Conservation (phyloP, 1,284 basidiomycete species). For the Ceratobasidium sp. region DNA sequence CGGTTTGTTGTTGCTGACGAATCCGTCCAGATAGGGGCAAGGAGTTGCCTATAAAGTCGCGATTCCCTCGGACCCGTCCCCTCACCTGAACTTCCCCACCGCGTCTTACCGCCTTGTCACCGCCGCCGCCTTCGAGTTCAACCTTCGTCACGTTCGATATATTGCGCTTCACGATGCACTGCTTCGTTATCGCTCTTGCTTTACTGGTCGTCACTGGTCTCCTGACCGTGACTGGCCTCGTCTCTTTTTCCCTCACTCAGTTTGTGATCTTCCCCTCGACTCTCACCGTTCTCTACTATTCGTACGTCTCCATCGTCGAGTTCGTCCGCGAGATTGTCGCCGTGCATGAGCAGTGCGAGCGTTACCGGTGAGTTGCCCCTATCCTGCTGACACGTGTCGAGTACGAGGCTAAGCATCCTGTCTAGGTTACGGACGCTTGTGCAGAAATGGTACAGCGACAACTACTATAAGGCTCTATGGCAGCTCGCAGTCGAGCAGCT, state of each 20-base stretch:
- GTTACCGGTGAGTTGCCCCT: slow-evolving; percentile 7
- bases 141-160: background rate
- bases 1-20: slow-evolving; percentile 6
- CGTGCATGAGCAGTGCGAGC: too few species aligned
- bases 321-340: background rate
- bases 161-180: background rate
- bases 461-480: background rate
- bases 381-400: background rate
- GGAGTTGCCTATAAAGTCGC: background rate
- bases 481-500: too few species aligned
- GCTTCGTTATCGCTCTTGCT: background rate
- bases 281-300: background rate
- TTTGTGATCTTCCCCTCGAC: background rate
- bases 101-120: background rate
- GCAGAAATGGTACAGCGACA: background rate
- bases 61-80: background rate
- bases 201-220: background rate
- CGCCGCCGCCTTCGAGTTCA: background rate
- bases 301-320: background rate
- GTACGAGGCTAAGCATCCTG: background rate
- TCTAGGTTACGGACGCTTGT: too few species aligned
- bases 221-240: background rate
- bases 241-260: background rate
- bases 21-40: background rate
- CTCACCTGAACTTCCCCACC: background rate